Evolutionary conservation across 768 basidiomycete genomes (phyloP), one percentile per base, ranked within the genome.

Genomic region (Tulasnella sp.): DNA sequence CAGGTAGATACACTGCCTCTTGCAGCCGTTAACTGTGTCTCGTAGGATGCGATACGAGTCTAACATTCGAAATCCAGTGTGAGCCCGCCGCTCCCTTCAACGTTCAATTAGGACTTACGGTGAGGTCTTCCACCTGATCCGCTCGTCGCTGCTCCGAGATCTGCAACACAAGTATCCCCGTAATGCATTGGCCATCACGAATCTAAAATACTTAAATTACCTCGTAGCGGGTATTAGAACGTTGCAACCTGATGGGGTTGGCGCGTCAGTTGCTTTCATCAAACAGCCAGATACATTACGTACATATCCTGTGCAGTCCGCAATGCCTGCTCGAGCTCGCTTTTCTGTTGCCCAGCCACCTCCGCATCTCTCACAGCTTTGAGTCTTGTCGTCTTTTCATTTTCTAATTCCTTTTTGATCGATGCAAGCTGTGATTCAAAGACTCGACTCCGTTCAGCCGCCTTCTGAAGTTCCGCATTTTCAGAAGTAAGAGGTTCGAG

Each of bases 171-270:
- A 41, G 37, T 12, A 8, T 14, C 40, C 37, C 0, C 3, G 14
- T 64, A 28, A 50, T 8, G 18, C 48, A n/a, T 64, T 24, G 11
- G 9, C 60, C 31, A 31, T 24, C 5, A 28, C 14, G 24, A 31
- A 12, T 24, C 60, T n/a, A 9, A 64, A n/a, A n/a, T 2, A 7
- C 24, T 16, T 28, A 64, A 64, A 64, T 5, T 74, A 42, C 73
- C 73, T 74, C 73, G 18, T n/a, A 74, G 20, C 73, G 73, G 18
- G 73, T 74, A 31, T 74, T 74, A 16, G 73, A 74, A 12, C 73
- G 40, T 46, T 74, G 73, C 37, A 74, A 46, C 44, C 73, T 74
- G 9, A 14, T 5, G 44, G 31, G n/a, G 20, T 64, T 50, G 31
- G 11, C 22, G 60, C 31, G 60, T 64, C 60, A 64, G 60, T 31